A percentile compares a stretch with the other conserved stretches of the same genome.
phyloP scores from a whole-genome alignment of 1,284 basidiomycete species.

The Peniophora sp. region DNA sequence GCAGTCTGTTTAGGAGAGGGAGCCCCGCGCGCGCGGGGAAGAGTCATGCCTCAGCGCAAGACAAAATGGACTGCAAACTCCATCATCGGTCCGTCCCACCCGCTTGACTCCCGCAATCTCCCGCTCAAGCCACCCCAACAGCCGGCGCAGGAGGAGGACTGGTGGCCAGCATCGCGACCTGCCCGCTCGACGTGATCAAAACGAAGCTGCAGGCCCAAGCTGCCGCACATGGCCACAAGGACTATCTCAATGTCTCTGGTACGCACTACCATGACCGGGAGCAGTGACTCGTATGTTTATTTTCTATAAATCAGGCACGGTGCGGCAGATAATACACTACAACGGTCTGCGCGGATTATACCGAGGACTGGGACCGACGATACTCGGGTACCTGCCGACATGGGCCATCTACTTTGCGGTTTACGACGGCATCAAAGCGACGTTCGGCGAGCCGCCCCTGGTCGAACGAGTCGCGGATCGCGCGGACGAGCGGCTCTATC shows the following conservation, averaged over 20 bases:
- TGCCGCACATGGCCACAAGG: constrained; percentile 51
- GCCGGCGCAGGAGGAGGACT: constrained; percentile 84
- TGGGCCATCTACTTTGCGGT: constrained; percentile 99
- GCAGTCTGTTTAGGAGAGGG: constrained; percentile 6
- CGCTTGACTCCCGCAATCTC: constrained; percentile 5
- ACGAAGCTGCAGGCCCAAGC: constrained; percentile 93
- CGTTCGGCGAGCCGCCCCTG: constrained; percentile 60
- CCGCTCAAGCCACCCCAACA: constrained; percentile 18
- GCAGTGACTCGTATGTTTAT: constrained; percentile 4
- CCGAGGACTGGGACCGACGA: constrained; percentile 90
- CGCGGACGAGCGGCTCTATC: constrained; percentile 44
- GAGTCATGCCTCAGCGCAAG: constrained; percentile 52
- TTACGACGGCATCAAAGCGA: constrained; percentile 86
- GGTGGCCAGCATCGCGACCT: constrained; percentile 90
- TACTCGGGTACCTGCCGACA: constrained; percentile 91
- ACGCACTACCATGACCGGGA: constrained; percentile 23
- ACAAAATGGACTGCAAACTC: constrained; percentile 64
- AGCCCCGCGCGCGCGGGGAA: constrained; percentile 52
- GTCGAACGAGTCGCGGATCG: constrained; percentile 12
- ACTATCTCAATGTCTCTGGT: constrained; percentile 75
- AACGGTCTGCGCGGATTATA: constrained; percentile 85
- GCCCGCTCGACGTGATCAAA: constrained; percentile 96
- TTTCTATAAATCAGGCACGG: constrained; percentile 45
- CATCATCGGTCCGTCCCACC: constrained; percentile 52
- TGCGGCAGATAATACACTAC: constrained; percentile 62